phyloP scores from a whole-genome alignment of 192 early-diverging fungal genomes.

The Backusella tuberculispora region DNA sequence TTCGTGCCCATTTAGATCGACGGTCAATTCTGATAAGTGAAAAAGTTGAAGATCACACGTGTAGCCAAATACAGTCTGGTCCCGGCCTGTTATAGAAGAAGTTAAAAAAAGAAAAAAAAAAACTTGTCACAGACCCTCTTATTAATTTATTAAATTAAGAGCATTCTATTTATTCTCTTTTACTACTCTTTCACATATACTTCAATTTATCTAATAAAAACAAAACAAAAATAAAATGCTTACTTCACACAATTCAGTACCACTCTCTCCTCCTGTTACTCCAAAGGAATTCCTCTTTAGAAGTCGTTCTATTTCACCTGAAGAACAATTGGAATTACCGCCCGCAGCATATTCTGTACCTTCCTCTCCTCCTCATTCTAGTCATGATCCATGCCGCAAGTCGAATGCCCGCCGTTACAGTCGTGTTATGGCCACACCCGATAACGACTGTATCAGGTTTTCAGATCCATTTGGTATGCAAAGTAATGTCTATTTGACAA shows the following conservation, averaged over 20 bases:
- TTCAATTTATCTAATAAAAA: background rate
- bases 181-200: conserved; percentile 1
- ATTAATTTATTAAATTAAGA: conserved; percentile 15
- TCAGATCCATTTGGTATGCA: conserved; percentile 2
- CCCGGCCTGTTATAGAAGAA: background rate
- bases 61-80: conserved; percentile 8
- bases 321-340: conserved; percentile 16
- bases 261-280: conserved; percentile 20
- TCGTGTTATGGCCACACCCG: conserved; percentile 12
- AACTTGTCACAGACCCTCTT: conserved; percentile 11
- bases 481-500: conserved; percentile 9
- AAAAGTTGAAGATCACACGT: conserved; percentile 11
- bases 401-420: conserved; percentile 11
- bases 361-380: background rate
- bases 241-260: conserved; percentile 7
- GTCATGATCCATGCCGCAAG: conserved; percentile 14
- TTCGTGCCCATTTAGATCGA: conserved; percentile 3
- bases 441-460: background rate
- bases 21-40: background rate
- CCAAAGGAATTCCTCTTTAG: conserved; percentile 3
- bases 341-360: background rate
- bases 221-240: background rate
- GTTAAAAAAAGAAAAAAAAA: conserved; percentile 8
- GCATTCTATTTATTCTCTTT: conserved; percentile 6
- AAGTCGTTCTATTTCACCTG: background rate